Evolutionary conservation across 768 basidiomycete species (phyloP), one percentile per base, ranked within the genome.

Genomic region (Agrocybe chaxingu): DNA sequence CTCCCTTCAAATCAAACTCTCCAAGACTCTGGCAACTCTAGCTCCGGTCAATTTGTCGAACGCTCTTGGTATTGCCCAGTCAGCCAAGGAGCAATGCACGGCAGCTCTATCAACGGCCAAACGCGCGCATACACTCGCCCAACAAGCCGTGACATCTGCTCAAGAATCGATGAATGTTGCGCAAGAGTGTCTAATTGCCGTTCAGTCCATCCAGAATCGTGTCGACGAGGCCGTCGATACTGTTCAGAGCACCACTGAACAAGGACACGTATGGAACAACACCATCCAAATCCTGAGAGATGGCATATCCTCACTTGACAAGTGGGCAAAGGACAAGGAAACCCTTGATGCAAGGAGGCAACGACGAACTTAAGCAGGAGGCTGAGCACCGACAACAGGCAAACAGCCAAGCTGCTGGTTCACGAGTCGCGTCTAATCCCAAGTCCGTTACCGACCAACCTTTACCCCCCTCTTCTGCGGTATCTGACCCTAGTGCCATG

Each of bases 121-220:
- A 34, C 55, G 54, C 48, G 67, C 65, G 1, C 55, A 62, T 19
- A 50, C 51, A 8, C 58, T 66, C 35, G 66, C 71, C 4, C 61
- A 70, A 51, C 65, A 67, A 47, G 66, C 67, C 6, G 31, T 70
- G 2, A 48, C 48, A 0, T 48, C 60, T 2, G 67, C 66, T 3
- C 62, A 61, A 40, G 62, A 65, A 30, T 62, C 67, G 2, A 46
- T 68, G 29, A 43, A 42, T 18, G 64, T 66, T 10, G 57, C 70
- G 2, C 52, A 64, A 43, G 62, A 64, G 7, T 62, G 58, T 42
- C 46, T 71, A 4, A 37, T 7, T 2, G 54, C 55, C 8, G 61
- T 66, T 1, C 61, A 66, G 35, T 43, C 60, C 9, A 58, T 66
- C 2, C 62, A 62, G 36, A 49, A 30, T 3, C 55, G 57, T 36